Evolutionary conservation across 1,139 yeast species (phyloP), one percentile per base, ranked within the genome.

Genomic region (Magnusiomyces ingens): DNA sequence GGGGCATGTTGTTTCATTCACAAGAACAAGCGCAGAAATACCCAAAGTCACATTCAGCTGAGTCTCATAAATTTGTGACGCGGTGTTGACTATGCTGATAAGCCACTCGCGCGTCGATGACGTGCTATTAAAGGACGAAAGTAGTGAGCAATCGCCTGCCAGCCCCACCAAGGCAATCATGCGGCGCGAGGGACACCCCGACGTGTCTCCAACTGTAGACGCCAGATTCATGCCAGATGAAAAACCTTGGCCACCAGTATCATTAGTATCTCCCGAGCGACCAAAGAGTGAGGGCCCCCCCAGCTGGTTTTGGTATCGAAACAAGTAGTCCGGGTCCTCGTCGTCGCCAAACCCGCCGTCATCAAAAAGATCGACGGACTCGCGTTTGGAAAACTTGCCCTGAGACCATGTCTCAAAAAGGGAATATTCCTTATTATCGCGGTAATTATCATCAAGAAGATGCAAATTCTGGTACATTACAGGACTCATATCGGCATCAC

Each of bases 41-140:
- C 72, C 73, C 5, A 72, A 60, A 0, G 73, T 60, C 46, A 72
- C 61, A 57, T 72, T 71, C 60, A 72, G 71, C 6, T 71, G 61
- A 2, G 51, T 53, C 51, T 72, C 74, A 59, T 65, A 72, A 6
- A 66, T 63, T 46, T 63, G 63, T 2, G 72, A 67, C 1, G 75
- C 75, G 32, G 67, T 59, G 59, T 70, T 70, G 38, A 71, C 67
- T 45, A 64, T 63, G 50, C 62, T 62, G 38, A 71, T 63, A 29
- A 72, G 59, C 53, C 68, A 65, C 21, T 66, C 61, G 5, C 68
- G 64, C 6, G 71, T 70, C 2, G 62, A 65, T 5, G 64, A 56
- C n/a, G 64, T 53, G 18, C 60, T 55, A 51, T 62, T 60, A 61
- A 70, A 71, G 43, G 56, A 56, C n/a, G 60, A 49, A 48, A 69